These are phyloP conservation scores for Aureobasidium sp. DNA, from an alignment of 2,329 filamentous ascomycete genomes.

Conservation along the genomic window DNA sequence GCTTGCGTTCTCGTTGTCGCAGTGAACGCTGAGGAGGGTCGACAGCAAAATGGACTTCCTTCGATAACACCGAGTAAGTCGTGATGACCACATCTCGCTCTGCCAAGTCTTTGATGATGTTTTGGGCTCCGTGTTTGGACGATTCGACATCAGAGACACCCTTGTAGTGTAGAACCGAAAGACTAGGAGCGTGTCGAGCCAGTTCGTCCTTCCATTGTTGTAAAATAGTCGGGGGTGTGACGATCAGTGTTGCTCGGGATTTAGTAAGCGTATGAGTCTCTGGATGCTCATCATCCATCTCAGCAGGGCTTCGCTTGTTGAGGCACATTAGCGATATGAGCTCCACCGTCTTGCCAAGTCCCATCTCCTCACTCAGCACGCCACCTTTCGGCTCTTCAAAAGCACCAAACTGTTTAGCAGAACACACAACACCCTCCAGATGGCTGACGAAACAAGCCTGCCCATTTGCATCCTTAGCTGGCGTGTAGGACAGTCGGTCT, in stretches of 20 bases:
- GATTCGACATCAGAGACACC: conserved; percentile 34
- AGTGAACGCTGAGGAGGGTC: conserved; percentile 64
- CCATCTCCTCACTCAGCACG: conserved; percentile 75
- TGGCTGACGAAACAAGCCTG: conserved; percentile 50
- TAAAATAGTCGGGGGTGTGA: conserved; percentile 52
- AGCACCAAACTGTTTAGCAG: conserved; percentile 26
- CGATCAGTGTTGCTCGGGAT: conserved; percentile 53
- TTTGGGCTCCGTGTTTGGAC: conserved; percentile 26
- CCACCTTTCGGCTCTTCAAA: conserved; percentile 47
- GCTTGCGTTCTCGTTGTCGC: conserved; percentile 49
- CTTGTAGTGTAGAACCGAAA: conserved; percentile 49
- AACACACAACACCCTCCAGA: conserved; percentile 48
- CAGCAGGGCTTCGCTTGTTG: conserved; percentile 39
- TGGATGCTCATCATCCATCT: neutral
- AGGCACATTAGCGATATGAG: conserved; percentile 61
- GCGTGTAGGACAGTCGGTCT: conserved; percentile 33
- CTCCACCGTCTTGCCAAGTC: conserved; percentile 72
- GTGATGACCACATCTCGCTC: conserved; percentile 51
- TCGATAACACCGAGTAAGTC: conserved; percentile 61
- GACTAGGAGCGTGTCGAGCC: conserved; percentile 45
- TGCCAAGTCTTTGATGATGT: conserved; percentile 39
- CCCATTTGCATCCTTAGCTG: conserved; percentile 39
- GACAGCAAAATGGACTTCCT: conserved; percentile 69
- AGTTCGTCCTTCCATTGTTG: conserved; percentile 57
- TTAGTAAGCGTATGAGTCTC: conserved; percentile 17